Evolutionary conservation across 352 stramenopile genomes (phyloP), one percentile per base, ranked within the genome.

Genomic region (Phytophthora quininea): DNA sequence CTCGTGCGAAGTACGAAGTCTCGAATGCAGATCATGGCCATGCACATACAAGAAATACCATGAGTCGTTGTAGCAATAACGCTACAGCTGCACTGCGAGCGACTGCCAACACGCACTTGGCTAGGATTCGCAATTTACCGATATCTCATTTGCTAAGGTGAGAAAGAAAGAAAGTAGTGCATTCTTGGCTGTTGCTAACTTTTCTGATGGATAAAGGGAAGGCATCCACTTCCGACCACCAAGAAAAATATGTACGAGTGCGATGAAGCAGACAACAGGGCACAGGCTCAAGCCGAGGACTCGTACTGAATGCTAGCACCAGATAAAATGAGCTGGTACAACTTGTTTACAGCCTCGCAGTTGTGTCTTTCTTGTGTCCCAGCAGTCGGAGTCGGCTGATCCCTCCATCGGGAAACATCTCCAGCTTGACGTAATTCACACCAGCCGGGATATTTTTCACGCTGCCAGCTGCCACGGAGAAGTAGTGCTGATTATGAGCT

Each of bases 351-450:
- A 86, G 71, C 7, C 75, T 70, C 32, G 73, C 66, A n/a, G 58
- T 32, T n/a, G 45, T 43, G 24, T 79, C 64, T 40, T 79, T 79
- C 69, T 93, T 93, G 71, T 74, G 63, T 3, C 90, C 94, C 49
- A 95, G 89, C 19, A 98, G 69, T 8, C 94, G 81, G 8, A 98
- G 79, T 27, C 95, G 85, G 56, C 89, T 98, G 24, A 98, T 89
- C 27, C 95, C 95, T 14, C 96, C 96, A 77, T 98, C 95, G 0
- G 94, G 95, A 69, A 95, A 98, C 69, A 98, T 98, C 55, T 89
- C 93, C 1, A 98, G 79, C 64, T 90, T 92, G 29, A 98, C 65
- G 69, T 98, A 97, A 53, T 96, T 98, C n/a, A 98, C 76, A 15
- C 79, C 73, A 32, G 76, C 69, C 1, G 69, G 61, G 38, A 88